phyloP scores from a whole-genome alignment of 768 basidiomycete species.

The Tulasnella sp. region DNA sequence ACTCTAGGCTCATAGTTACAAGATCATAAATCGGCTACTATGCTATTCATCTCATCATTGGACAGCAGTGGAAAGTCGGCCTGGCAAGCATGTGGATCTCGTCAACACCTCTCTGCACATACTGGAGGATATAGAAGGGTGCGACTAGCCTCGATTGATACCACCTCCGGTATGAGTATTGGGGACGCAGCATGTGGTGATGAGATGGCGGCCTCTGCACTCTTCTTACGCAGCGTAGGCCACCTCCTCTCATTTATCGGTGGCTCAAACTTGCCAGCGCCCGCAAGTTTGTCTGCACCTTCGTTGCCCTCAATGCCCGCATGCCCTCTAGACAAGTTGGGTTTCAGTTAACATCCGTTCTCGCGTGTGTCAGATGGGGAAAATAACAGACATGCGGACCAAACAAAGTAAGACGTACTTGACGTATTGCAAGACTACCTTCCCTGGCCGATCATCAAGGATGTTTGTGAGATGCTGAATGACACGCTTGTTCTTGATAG shows the following conservation, averaged over 20 bases:
- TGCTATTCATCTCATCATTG: not conserved
- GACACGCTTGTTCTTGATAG: constrained; percentile 61
- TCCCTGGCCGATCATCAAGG: constrained; percentile 39
- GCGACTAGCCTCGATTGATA: not conserved
- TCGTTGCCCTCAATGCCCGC: constrained; percentile 74
- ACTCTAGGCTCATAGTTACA: too few relatives aligned
- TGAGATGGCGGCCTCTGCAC: not conserved
- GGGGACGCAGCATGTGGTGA: not conserved
- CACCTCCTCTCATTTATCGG: constrained; percentile 6
- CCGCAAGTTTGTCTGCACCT: constrained; percentile 67
- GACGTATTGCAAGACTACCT: constrained; percentile 56
- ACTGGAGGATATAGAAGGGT: not conserved
- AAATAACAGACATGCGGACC: not conserved
- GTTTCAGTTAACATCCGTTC: not conserved
- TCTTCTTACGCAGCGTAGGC: not conserved
- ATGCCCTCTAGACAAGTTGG: constrained; percentile 40
- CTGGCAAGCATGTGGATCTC: constrained; percentile 1
- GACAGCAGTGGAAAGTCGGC: not conserved
- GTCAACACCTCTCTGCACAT: too few relatives aligned
- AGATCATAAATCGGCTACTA: not conserved
- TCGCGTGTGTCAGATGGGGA: too few relatives aligned
- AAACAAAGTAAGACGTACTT: constrained; percentile 24
- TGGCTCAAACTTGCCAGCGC: constrained; percentile 32
- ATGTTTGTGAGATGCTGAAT: constrained; percentile 61
- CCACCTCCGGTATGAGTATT: not conserved